Conservation (phyloP, 208 protist genomes). For the Acanthamoeba divionensis region DNA sequence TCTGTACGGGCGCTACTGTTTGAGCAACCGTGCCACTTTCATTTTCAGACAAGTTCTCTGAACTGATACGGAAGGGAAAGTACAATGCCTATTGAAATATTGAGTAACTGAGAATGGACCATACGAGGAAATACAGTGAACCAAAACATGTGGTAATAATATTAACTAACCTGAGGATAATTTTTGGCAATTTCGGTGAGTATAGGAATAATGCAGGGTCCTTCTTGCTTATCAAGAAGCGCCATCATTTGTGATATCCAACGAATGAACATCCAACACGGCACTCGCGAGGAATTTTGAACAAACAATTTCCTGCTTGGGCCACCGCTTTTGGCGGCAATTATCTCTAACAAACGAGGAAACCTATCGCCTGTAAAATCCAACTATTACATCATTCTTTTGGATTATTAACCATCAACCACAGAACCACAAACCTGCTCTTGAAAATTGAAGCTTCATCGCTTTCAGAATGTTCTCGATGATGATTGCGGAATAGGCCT, state of each 20-base stretch:
- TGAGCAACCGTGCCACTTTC: not conserved
- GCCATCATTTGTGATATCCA: slow-evolving; percentile 82
- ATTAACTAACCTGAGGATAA: slow-evolving; percentile 16
- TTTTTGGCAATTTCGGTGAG: slow-evolving; percentile 69
- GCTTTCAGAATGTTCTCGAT: slow-evolving; percentile 59
- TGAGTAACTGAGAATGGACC: too few species aligned
- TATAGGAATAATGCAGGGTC: slow-evolving; percentile 60
- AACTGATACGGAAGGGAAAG: slow-evolving; percentile 81
- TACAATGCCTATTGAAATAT: slow-evolving; percentile 79
- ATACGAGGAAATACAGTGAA: too few species aligned
- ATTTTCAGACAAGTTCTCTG: slow-evolving; percentile 68
- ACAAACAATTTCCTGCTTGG: slow-evolving; percentile 46
- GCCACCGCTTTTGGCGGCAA: not conserved
- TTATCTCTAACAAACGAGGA: slow-evolving; percentile 76
- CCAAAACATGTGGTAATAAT: too few species aligned
- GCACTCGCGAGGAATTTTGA: slow-evolving; percentile 48
- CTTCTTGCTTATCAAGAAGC: slow-evolving; percentile 63
- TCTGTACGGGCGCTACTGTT: slow-evolving; percentile 21
- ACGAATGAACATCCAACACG: slow-evolving; percentile 74
- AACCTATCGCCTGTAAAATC: slow-evolving; percentile 61
- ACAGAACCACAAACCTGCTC: not conserved
- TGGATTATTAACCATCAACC: too few species aligned
- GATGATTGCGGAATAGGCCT: slow-evolving; percentile 36
- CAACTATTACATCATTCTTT: not conserved
- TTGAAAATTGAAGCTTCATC: slow-evolving; percentile 57